Evolutionary conservation across 306 rosid species (phyloP).

Genomic region (Styphnolobium japonicum): DNA sequence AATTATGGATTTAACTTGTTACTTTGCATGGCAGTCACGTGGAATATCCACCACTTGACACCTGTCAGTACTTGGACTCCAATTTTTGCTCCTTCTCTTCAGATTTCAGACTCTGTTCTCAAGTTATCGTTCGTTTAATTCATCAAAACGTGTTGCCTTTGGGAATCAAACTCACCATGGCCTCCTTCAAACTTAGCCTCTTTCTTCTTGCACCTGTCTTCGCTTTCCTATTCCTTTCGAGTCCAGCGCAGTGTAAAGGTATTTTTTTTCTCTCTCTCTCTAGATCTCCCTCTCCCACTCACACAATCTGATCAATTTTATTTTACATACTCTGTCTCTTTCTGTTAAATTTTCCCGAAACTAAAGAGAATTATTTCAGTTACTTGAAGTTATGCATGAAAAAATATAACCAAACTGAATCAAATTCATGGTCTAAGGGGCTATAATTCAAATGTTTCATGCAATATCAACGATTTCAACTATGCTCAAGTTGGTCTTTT

Average conservation of each 20-base stretch:
- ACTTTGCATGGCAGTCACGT: constrained; percentile 67
- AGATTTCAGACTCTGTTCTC: not conserved
- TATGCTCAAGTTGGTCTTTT: not conserved
- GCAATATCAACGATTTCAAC: not conserved
- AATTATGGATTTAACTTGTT: not conserved
- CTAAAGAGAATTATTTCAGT: not conserved
- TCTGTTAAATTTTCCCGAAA: not conserved
- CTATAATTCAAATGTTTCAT: not conserved
- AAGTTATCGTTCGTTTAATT: no score
- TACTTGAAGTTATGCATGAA: not conserved
- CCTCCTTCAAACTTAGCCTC: constrained; percentile 21
- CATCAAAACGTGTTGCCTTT: not conserved
- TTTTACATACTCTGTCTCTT: not conserved
- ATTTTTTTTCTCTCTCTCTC: not conserved
- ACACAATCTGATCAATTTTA: not conserved
- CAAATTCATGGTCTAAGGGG: not conserved
- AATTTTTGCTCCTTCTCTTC: not conserved
- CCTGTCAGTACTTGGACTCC: constrained; percentile 25
- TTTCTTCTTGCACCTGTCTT: constrained; percentile 15
- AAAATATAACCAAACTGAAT: not conserved
- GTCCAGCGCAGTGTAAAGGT: constrained; percentile 26
- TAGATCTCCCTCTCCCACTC: not conserved
- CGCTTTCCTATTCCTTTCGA: constrained; percentile 27
- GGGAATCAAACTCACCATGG: constrained; percentile 17
- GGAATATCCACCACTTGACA: constrained; percentile 16